Conservation (phyloP, 2,329 filamentous ascomycete species). For the Thelonectria rubi region DNA sequence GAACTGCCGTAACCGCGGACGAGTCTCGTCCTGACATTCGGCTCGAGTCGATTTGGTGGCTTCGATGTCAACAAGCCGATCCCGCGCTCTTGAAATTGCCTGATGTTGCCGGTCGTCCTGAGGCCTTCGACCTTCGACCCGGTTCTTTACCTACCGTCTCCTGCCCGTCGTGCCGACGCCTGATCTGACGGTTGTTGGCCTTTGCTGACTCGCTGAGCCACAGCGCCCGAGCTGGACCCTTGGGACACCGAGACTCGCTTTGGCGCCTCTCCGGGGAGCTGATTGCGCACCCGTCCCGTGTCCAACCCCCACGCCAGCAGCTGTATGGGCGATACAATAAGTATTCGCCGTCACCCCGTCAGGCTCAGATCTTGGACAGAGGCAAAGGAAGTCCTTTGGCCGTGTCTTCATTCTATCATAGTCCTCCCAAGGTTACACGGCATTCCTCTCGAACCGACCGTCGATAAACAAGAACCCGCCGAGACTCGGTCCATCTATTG, state of each 20-base stretch:
- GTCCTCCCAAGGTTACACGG: background rate
- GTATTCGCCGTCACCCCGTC: conserved; percentile 23
- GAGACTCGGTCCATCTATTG: conserved; percentile 1
- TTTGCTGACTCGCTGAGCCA: conserved; percentile 1
- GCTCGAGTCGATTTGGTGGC: conserved; percentile 35
- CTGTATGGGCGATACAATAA: conserved; percentile 24
- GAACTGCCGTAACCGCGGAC: conserved; percentile 10
- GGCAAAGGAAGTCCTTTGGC: conserved; percentile 1
- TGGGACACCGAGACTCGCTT: conserved; percentile 7
- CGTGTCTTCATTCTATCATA: background rate
- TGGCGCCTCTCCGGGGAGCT: conserved; percentile 15
- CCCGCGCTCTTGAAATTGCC: conserved; percentile 17
- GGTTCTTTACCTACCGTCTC: conserved; percentile 5
- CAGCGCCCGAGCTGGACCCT: conserved; percentile 5
- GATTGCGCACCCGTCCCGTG: conserved; percentile 25
- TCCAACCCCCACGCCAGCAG: conserved; percentile 18
- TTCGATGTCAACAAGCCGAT: conserved; percentile 6
- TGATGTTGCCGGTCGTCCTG: conserved; percentile 5
- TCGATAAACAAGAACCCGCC: conserved; percentile 10
- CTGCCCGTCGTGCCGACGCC: conserved; percentile 14
- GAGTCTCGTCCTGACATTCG: conserved; percentile 36
- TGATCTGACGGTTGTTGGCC: conserved; percentile 3
- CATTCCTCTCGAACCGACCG: conserved; percentile 1
- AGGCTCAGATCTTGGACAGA: conserved; percentile 22
- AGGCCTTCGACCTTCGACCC: conserved; percentile 6